Evolutionary conservation across 2,329 filamentous ascomycete species (phyloP).

Genomic region (Daldinia sp.): DNA sequence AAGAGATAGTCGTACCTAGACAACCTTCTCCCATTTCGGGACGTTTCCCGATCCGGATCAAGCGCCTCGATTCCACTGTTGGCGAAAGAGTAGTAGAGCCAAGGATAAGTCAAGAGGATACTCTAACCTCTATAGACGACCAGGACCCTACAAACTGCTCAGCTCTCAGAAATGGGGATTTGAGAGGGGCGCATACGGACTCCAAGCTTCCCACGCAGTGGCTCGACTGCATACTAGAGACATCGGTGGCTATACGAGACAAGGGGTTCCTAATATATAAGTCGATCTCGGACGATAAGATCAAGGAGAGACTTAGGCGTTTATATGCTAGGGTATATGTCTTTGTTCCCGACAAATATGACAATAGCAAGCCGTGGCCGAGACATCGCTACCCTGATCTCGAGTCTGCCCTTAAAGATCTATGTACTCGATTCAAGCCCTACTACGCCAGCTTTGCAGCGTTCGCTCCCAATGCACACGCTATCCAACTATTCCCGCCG

Average conservation of each 20-base stretch:
- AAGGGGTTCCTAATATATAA: background rate
- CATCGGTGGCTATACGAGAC: constrained; percentile 31
- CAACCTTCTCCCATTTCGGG: background rate
- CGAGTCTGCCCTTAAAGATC: constrained; percentile 34
- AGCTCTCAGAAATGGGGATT: background rate
- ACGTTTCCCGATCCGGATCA: constrained; percentile 17
- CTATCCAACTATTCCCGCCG: constrained; percentile 32
- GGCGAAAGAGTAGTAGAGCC: background rate
- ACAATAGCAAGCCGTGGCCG: constrained; percentile 30
- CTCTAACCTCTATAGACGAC: background rate
- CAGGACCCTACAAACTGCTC: background rate
- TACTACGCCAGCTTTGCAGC: constrained; percentile 38
- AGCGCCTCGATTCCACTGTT: background rate
- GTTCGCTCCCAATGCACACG: constrained; percentile 23
- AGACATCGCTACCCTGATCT: constrained; percentile 34
- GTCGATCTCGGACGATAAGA: background rate
- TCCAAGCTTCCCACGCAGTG: constrained; percentile 29
- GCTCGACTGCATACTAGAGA: constrained; percentile 39
- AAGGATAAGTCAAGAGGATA: background rate
- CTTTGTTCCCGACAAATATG: constrained; percentile 12
- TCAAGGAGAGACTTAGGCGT: background rate
- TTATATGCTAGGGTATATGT: constrained; percentile 13
- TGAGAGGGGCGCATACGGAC: background rate
- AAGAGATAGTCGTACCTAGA: background rate
- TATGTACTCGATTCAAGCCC: constrained; percentile 32